Evolutionary conservation across 352 stramenopile genomes (phyloP).

Genomic region (Pythium volutum): DNA sequence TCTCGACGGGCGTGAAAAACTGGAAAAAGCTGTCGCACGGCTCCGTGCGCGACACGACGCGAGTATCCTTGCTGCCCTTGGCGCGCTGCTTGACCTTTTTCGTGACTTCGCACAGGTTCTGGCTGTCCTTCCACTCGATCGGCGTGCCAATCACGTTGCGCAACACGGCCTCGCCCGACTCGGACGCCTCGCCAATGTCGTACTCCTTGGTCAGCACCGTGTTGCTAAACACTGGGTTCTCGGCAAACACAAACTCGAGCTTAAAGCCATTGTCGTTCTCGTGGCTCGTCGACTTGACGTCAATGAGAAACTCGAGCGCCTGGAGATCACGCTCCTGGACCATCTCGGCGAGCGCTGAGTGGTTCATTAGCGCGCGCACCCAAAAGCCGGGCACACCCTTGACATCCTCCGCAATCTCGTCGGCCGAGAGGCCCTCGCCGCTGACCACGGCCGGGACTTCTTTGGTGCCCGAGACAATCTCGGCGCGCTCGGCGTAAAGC

Average conservation of each 20-base stretch:
- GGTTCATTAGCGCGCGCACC: slow-evolving; percentile 83
- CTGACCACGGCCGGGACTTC: slow-evolving; percentile 58
- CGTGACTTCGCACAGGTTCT: slow-evolving; percentile 82
- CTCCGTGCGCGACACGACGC: slow-evolving; percentile 75
- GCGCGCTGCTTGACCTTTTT: slow-evolving; percentile 88
- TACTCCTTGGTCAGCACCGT: slow-evolving; percentile 81
- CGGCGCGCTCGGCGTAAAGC: slow-evolving; percentile 68
- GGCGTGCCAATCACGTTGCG: slow-evolving; percentile 69
- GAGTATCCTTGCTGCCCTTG: slow-evolving; percentile 76
- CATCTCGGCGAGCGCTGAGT: slow-evolving; percentile 75
- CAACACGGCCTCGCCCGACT: slow-evolving; percentile 75
- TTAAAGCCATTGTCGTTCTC: slow-evolving; percentile 85
- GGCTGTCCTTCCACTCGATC: slow-evolving; percentile 80
- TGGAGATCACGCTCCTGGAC: slow-evolving; percentile 79
- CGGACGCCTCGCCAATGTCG: slow-evolving; percentile 81
- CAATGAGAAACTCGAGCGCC: slow-evolving; percentile 72
- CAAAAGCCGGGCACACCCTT: slow-evolving; percentile 85
- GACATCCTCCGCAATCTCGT: slow-evolving; percentile 47
- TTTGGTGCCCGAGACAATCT: slow-evolving; percentile 76
- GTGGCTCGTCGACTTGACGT: slow-evolving; percentile 75
- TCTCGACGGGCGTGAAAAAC: slow-evolving; percentile 83
- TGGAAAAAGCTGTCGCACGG: slow-evolving; percentile 87
- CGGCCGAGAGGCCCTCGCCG: slow-evolving; percentile 35
- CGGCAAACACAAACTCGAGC: slow-evolving; percentile 75
- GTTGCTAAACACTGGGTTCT: slow-evolving; percentile 82